Base-by-base conservation (phyloP, 1,284 basidiomycete species). In the Xanthoconium separans region DNA sequence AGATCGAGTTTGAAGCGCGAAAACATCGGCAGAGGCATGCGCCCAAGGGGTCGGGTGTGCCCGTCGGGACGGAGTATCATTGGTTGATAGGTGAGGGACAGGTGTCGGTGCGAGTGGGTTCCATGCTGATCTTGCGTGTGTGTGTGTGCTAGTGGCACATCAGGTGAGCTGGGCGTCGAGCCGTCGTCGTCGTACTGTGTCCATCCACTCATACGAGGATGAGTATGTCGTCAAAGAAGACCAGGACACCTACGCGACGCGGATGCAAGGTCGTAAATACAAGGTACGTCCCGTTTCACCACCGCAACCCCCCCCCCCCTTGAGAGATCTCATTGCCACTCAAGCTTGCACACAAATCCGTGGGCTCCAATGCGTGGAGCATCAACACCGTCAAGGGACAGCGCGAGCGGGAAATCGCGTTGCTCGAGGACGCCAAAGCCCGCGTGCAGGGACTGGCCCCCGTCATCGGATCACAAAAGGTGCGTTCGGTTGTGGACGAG, bases 261-360 rank as follows among this genome's bases (percentile, higher is more conserved):
- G 42, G n/a, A 57, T 55, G 47, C 24, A 62, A 39, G 61, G 55
- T 27, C 39, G 22, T 45, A 44, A 53, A n/a, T 52, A 56, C 52
- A 56, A 61, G 53, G 59, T 61, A 11, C 53, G 49, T n/a, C n/a
- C n/a, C n/a, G n/a, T n/a, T n/a, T n/a, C n/a, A n/a, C n/a, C n/a
- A n/a, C n/a, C n/a, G n/a, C n/a, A n/a, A n/a, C n/a, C n/a, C n/a
- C n/a, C n/a, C n/a, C n/a, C n/a, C n/a, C n/a, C n/a, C n/a, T n/a
- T n/a, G n/a, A n/a, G n/a, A n/a, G n/a, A n/a, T n/a, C n/a, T n/a
- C n/a, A n/a, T n/a, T n/a, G n/a, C n/a, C n/a, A n/a, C n/a, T n/a
- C n/a, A n/a, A n/a, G n/a, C 48, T 45, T 10, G 42, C 49, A 30
- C 24, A 50, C 16, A 49, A 55, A 15, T 60, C 46, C n/a, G 41